Conservation (phyloP, 2,329 filamentous ascomycete genomes). For the Pyrenochaeta sp. region DNA sequence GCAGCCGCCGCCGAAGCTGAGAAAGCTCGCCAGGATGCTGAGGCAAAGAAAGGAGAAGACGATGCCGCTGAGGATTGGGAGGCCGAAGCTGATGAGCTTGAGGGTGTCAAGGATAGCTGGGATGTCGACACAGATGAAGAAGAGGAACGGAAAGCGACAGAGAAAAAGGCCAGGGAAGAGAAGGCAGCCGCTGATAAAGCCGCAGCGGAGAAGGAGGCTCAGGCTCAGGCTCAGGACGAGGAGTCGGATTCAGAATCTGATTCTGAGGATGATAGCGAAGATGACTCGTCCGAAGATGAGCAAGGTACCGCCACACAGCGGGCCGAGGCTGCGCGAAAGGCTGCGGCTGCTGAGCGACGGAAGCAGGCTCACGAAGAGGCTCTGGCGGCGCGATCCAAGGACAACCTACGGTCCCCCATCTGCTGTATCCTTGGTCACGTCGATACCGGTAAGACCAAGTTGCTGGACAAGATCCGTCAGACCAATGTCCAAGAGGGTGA, state of each 20-base stretch:
- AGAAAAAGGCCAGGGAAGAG: conserved; percentile 31
- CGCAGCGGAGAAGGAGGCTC: conserved; percentile 33
- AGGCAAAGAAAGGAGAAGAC: conserved; percentile 69
- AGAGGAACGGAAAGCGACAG: conserved; percentile 54
- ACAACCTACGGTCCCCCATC: conserved; percentile 95
- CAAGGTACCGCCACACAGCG: conserved; percentile 75
- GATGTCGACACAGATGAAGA: conserved; percentile 85
- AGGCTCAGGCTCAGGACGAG: conserved; percentile 19
- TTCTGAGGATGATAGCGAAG: conserved; percentile 57
- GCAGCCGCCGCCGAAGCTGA: conserved; percentile 83
- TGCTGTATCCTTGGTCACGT: conserved; percentile 99
- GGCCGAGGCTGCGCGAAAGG: conserved; percentile 80
- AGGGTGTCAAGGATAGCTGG: conserved; percentile 92
- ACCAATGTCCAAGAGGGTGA: conserved; percentile 99
- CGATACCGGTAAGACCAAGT: conserved; percentile 99
- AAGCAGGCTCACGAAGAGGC: conserved; percentile 92
- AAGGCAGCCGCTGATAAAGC: conserved; percentile 41
- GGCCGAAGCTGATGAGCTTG: conserved; percentile 75
- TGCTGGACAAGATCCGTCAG: conserved; percentile 97
- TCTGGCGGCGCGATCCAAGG: conserved; percentile 86
- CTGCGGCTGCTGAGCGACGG: conserved; percentile 85
- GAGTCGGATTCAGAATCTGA: conserved; percentile 49
- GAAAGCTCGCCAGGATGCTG: conserved; percentile 61
- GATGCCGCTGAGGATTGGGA: conserved; percentile 85
- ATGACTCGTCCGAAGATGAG: conserved; percentile 74